Base-by-base conservation (phyloP, 768 basidiomycete genomes). In the Lyophyllum atratum region DNA sequence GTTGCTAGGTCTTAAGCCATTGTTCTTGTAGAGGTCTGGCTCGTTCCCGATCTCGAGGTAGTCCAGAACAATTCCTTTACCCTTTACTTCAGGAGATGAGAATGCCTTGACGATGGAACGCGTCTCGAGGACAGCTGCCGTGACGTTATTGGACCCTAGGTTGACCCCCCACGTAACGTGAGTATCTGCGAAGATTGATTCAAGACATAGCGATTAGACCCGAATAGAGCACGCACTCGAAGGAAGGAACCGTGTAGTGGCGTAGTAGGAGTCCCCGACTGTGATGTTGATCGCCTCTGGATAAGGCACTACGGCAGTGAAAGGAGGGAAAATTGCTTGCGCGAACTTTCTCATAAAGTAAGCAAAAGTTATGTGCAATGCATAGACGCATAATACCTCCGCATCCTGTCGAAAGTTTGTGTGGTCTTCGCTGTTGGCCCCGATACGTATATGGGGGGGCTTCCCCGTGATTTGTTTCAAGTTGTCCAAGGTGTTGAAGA, bases 121-220 rank as follows among this genome's bases (percentile, higher is more conserved):
- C 0, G 82, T 78, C 60, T 78, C 76, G 7, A 82, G 72, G 55
- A 76, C 77, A 2, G 74, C 77, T 15, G 81, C 75, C 54, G 82
- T 84, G 50, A 84, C 34, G 59, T 85, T 85, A 45, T 74, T 70
- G 50, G 72, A 68, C 7, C 85, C 85, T n/a, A 89, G 70, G 67
- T 90, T 90, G 52, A 89, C 73, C 11, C 86, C 87, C 85, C 85
- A 89, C 9, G 76, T 83, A 59, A 89, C 82, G 49, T 78, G 80
- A 4, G 85, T 86, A 34, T 80, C 85, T 85, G 60, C 6, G 15
- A 48, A 34, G 24, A 14, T 10, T 22, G 24, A 25, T n/a, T 19
- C 5, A 15, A 37, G n/a, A 40, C 39, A 40, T n/a, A 19, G 17
- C 7, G n/a, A n/a, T 6, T 6, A 19, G 39, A 40, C 4, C 39